These are phyloP conservation scores for Bullera alba DNA, from an alignment of 768 basidiomycete genomes.

Conservation along the genomic window DNA sequence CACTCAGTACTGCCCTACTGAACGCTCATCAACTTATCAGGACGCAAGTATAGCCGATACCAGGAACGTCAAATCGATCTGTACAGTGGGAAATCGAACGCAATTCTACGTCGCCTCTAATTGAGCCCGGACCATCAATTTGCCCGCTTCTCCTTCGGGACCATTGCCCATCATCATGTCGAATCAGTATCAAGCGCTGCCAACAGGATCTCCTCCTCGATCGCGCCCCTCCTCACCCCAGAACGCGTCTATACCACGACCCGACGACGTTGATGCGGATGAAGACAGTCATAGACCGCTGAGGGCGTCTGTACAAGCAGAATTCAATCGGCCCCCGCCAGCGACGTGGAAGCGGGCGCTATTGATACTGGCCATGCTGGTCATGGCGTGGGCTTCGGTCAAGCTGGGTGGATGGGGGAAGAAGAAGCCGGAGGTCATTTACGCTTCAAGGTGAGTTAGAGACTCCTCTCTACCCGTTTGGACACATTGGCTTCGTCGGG, in stretches of 20 bases:
- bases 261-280: background rate
- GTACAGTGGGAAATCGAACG: no score
- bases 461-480: no score
- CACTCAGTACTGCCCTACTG: no score
- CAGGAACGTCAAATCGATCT: no score
- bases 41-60: no score
- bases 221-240: background rate
- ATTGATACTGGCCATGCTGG: constrained; percentile 48
- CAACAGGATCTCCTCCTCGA: constrained; percentile 1
- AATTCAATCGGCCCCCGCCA: constrained; percentile 50
- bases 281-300: constrained; percentile 26
- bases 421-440: constrained; percentile 52
- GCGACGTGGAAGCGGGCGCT: constrained; percentile 52
- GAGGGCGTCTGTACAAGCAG: constrained; percentile 27
- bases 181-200: constrained; percentile 13
- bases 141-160: no score
- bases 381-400: constrained; percentile 52
- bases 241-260: background rate
- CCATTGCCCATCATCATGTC: no score
- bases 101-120: no score
- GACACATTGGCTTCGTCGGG: no score
- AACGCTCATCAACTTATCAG: no score
- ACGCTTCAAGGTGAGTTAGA: constrained; percentile 60
- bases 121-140: no score
- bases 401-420: constrained; percentile 36